Base-by-base conservation (phyloP, 768 basidiomycete species). In the Tubosaeta sp. region DNA sequence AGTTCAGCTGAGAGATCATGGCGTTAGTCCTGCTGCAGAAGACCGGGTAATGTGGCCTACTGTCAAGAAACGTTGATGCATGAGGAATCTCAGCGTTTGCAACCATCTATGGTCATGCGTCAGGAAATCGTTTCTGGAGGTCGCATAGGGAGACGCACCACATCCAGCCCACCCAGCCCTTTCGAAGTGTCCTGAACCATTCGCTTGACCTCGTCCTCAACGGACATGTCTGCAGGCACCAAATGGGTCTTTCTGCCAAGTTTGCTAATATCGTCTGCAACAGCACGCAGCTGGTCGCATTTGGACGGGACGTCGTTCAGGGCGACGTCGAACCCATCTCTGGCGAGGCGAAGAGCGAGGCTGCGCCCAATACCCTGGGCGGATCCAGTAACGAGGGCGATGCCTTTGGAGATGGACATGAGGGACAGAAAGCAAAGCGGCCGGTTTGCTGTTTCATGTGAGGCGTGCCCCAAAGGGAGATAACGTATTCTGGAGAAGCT, bases 111-210 rank as follows among this genome's bases (percentile, higher is more conserved):
- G 7, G 35, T 4, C 14, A 6, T 39, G 19, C 12, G 32, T 14
- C 33, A 9, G 14, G 25, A n/a, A 7, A 17, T 34, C 0, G 10
- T 39, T 44, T 11, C 6, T 1, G 16, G 8, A 6, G 25, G 11
- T 9, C 1, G 1, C 7, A 29, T 13, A 16, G 9, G 3, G 10
- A 4, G 17, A 63, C 78, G 53, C 44, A 79, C 80, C 16, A 78
- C 77, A 53, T 80, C 76, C 17, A 83, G 54, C 4, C 73, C 61
- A 2, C 79, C 80, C 9, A 80, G 64, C 10, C 59, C 55, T 7
- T 63, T 37, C 1, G 64, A 59, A 12, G 61, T 59, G 0, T 48
- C 47, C 4, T 65, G 64, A 3, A 83, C 62, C 65, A 80, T 69
- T 6, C 26, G 50, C 50, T 72, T 64, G 2, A 82, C 78, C 8